A percentile compares a stretch with the other conserved stretches of the same genome.
Evolutionary conservation across 2,329 filamentous ascomycete species (phyloP).

Genomic region (Colletotrichum karsti): DNA sequence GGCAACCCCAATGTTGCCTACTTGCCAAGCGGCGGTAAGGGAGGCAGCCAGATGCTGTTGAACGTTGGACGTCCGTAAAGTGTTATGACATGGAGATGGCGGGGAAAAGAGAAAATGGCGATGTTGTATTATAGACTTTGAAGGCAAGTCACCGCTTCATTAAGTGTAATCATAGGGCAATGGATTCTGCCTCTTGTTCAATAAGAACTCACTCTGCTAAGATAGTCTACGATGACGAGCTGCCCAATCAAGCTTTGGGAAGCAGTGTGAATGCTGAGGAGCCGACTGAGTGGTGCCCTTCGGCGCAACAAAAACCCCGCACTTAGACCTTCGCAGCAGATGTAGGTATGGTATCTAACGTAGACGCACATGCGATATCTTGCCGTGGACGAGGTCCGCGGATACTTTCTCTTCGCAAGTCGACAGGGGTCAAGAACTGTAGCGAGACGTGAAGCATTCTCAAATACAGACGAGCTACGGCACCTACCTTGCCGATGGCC

Average conservation of each 20-base stretch:
- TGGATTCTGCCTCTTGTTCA: constrained; percentile 20
- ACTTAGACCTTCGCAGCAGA: no score
- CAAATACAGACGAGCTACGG: no score
- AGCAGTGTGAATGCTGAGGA: not conserved
- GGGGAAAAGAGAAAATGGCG: constrained; percentile 10
- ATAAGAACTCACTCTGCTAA: not conserved
- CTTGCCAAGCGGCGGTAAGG: constrained; percentile 77
- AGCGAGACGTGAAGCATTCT: no score
- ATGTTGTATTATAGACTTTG: constrained; percentile 28
- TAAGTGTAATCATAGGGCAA: constrained; percentile 32
- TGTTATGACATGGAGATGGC: not conserved
- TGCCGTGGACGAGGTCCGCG: no score
- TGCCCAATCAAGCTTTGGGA: not conserved
- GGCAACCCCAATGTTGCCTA: constrained; percentile 96
- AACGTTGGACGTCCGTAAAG: constrained; percentile 56
- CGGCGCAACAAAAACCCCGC: no score
- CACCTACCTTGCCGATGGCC: no score
- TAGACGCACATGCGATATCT: no score
- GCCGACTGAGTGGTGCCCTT: no score
- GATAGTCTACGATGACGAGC: no score
- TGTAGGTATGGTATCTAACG: no score
- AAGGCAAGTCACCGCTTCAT: constrained; percentile 36
- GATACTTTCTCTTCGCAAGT: no score
- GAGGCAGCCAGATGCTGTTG: constrained; percentile 61
- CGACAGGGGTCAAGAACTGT: no score